phyloP scores from a whole-genome alignment of 768 basidiomycete genomes.

The Termitomyces eurrhizus region DNA sequence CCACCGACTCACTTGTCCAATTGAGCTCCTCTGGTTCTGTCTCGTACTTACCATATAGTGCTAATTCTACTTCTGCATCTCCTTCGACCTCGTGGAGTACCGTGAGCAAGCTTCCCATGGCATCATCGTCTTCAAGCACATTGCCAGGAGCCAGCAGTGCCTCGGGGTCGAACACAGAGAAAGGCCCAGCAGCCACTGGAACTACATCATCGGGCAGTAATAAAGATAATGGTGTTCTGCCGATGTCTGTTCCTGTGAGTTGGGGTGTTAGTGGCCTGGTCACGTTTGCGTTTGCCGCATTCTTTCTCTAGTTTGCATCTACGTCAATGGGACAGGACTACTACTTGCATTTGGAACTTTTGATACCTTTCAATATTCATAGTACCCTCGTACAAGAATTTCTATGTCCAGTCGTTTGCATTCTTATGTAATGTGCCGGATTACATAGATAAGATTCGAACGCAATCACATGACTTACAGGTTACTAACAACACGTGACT shows the following conservation, averaged over 20 bases:
- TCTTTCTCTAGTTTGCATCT: constrained; percentile 8
- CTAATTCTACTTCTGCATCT: constrained; percentile 40
- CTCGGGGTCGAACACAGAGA: constrained; percentile 9
- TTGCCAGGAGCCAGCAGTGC: constrained; percentile 1
- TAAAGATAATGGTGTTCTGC: constrained; percentile 8
- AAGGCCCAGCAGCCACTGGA: constrained; percentile 12
- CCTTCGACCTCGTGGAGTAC: constrained; percentile 44
- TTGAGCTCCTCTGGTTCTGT: constrained; percentile 58
- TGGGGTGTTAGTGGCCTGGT: constrained; percentile 11
- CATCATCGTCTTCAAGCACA: constrained; percentile 28
- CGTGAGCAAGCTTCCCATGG: constrained; percentile 41
- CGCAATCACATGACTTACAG: no score
- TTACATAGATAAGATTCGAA: no score
- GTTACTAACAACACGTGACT: not conserved
- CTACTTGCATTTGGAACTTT: not conserved
- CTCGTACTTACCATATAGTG: constrained; percentile 55
- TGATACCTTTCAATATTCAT: no score
- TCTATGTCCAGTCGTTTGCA: no score
- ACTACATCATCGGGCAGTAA: not conserved
- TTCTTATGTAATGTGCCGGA: not conserved
- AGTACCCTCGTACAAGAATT: not conserved
- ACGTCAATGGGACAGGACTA: not conserved
- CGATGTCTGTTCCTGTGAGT: constrained; percentile 4
- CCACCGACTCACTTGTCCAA: constrained; percentile 59
- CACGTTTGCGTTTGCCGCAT: constrained; percentile 9